Base-by-base conservation (phyloP, 2,329 filamentous ascomycete genomes). In the Purpureocillium takamizusanense region DNA sequence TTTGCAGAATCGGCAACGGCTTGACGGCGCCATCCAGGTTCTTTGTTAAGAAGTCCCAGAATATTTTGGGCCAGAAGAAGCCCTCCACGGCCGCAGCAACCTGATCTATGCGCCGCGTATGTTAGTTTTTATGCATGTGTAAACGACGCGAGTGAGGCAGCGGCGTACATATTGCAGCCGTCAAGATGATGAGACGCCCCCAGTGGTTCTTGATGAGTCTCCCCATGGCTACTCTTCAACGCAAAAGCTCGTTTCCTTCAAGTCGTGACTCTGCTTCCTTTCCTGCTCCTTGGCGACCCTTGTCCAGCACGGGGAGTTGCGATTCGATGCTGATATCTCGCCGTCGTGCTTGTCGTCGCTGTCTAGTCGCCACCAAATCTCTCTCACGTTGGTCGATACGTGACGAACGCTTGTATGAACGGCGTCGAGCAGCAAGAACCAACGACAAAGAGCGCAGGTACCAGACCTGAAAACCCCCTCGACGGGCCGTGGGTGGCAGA, bases 161-260 rank as follows among this genome's bases (percentile, higher is more conserved):
- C 11, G 41, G 67, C 70, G 44, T 78, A 88, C 84, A 89, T 41
- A 70, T 62, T 47, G 86, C 83, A 29, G 92, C 87, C 21, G 86
- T 86, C 59, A 98, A 70, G 63, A 94, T 76, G 57, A 98, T 92
- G 55, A 98, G 81, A 44, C 92, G 83, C 51, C 88, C 92, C 87
- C 87, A 95, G 71, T 98, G 92, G 70, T 97, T 97, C 76, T 98
- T 98, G 70, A 98, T 97, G 59, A 98, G 81, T 66, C 83, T 92
- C 63, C 92, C 92, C 92, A 98, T 98, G 46, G 49, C 67, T 61
- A 37, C 38, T 17, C 4, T 33, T 21, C 13, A 39, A 43, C 37
- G 38, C 30, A 33, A 10, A 17, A 14, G 28, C 21, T 36, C 27
- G 34, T 16, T 29, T 38, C 30, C 30, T 39, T 39, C 31, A 37